A percentile compares a stretch with the other conserved stretches of the same genome.
Evolutionary conservation across 2,329 filamentous ascomycete species (phyloP).

Genomic region (Xylariaceae sp.): DNA sequence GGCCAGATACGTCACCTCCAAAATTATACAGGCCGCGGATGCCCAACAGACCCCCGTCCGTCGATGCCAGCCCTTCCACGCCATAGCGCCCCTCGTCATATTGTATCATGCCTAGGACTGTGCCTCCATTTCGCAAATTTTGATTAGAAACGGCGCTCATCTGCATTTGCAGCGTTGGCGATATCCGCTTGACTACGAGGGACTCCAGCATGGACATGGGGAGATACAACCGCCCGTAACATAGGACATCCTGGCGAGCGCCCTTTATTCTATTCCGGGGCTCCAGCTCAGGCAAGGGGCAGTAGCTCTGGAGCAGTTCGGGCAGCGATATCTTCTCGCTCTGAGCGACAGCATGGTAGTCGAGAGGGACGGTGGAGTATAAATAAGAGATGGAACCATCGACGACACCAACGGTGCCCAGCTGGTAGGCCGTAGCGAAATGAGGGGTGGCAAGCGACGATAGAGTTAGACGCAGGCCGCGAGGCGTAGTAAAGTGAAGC

Average conservation of each 20-base stretch:
- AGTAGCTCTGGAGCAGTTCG: slow-evolving; percentile 76
- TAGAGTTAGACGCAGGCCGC: slow-evolving; percentile 77
- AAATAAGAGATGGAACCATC: slow-evolving; percentile 97
- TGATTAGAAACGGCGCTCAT: slow-evolving; percentile 74
- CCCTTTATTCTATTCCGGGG: slow-evolving; percentile 24
- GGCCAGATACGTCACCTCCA: slow-evolving; percentile 60
- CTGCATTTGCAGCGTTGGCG: slow-evolving; percentile 72
- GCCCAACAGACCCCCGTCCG: slow-evolving; percentile 85
- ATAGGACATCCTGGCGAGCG: slow-evolving; percentile 48
- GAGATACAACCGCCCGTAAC: slow-evolving; percentile 77
- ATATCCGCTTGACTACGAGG: slow-evolving; percentile 73
- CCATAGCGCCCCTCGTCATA: slow-evolving; percentile 86
- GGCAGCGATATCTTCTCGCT: slow-evolving; percentile 74
- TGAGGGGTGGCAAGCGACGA: slow-evolving; percentile 89
- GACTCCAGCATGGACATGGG: slow-evolving; percentile 84
- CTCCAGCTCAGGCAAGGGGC: slow-evolving; percentile 64
- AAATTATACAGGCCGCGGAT: slow-evolving; percentile 92
- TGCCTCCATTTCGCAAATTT: slow-evolving; percentile 69
- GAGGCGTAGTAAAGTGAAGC: slow-evolving; percentile 82
- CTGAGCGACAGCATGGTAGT: slow-evolving; percentile 55
- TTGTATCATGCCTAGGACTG: slow-evolving; percentile 66
- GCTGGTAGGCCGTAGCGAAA: slow-evolving; percentile 89
- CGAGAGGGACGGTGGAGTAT: slow-evolving; percentile 80
- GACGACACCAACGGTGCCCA: slow-evolving; percentile 84
- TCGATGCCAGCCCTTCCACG: slow-evolving; percentile 85